Percentiles rank a stretch among this genome's conserved stretches.
These are phyloP conservation scores for Neurospora sp. DNA, from an alignment of 495 filamentous ascomycete genomes.

Conservation along the genomic window DNA sequence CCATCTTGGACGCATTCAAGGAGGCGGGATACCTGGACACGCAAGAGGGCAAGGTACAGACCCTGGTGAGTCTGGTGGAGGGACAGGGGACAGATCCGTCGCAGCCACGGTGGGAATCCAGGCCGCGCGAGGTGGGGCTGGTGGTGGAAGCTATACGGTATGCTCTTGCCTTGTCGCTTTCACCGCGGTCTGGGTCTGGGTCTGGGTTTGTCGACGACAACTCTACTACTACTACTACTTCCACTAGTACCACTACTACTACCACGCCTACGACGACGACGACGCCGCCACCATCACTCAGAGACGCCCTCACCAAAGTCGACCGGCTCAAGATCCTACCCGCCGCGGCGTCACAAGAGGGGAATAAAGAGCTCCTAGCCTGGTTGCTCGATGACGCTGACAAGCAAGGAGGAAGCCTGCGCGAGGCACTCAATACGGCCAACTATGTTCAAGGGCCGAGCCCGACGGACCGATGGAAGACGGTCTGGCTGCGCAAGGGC, in stretches of 20 bases:
- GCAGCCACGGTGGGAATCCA: background rate
- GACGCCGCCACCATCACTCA: background rate
- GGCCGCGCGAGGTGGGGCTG: background rate
- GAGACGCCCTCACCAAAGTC: background rate
- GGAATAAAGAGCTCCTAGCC: background rate
- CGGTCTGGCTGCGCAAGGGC: background rate
- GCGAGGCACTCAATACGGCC: background rate
- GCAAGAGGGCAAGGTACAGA: background rate
- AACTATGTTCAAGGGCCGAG: background rate
- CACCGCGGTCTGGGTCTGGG: background rate
- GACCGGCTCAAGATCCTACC: background rate
- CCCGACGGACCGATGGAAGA: background rate
- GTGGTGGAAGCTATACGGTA: background rate
- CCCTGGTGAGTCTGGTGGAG: background rate
- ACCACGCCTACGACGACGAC: background rate
- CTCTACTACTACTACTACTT: background rate
- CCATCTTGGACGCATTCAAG: background rate
- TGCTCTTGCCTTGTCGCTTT: background rate
- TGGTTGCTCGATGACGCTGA: background rate
- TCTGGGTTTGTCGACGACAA: background rate
- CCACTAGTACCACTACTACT: background rate
- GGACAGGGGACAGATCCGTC: background rate
- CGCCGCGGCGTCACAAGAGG: background rate
- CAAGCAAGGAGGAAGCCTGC: background rate
- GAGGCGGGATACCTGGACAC: background rate